Evolutionary conservation across 768 basidiomycete species (phyloP).

Genomic region (Boletus tylopilopsis): DNA sequence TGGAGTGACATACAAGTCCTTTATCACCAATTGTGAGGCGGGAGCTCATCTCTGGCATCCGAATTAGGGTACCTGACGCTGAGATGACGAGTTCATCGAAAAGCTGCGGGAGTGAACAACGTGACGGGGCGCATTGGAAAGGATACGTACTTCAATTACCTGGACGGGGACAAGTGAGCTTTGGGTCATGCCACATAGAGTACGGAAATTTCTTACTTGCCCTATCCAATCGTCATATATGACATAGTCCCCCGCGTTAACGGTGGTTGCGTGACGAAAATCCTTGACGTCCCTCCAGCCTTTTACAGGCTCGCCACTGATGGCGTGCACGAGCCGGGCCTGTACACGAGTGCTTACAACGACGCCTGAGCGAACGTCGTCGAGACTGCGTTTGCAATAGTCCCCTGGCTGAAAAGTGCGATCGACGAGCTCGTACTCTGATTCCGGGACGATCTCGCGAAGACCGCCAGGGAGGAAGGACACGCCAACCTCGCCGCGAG

Average conservation of each 20-base stretch:
- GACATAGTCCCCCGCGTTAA: conserved; percentile 81
- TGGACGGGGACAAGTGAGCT: conserved; percentile 27
- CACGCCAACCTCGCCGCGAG: conserved; percentile 80
- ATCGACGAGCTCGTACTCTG: conserved; percentile 66
- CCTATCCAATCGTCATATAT: conserved; percentile 85
- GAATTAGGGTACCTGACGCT: conserved; percentile 61
- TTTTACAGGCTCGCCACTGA: conserved; percentile 54
- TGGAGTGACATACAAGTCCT: conserved; percentile 51
- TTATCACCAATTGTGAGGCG: conserved; percentile 72
- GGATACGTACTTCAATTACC: conserved; percentile 68
- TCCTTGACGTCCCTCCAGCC: conserved; percentile 63
- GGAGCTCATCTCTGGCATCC: conserved; percentile 74
- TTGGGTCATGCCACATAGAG: conserved; percentile 3
- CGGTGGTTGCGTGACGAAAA: conserved; percentile 51
- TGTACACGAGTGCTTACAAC: conserved; percentile 60
- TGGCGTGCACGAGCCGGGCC: conserved; percentile 71
- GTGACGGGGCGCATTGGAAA: neutral
- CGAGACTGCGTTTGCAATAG: conserved; percentile 72
- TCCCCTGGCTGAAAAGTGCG: conserved; percentile 78
- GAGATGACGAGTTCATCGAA: conserved; percentile 82
- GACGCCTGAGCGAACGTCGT: conserved; percentile 73
- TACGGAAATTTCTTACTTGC: conserved; percentile 51
- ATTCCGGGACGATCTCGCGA: conserved; percentile 70
- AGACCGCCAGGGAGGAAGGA: conserved; percentile 54
- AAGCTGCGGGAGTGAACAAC: conserved; percentile 44